A percentile compares a stretch with the other conserved stretches of the same genome.
phyloP scores from a whole-genome alignment of 805 yeast genomes.

The Yarrowia sp. region DNA sequence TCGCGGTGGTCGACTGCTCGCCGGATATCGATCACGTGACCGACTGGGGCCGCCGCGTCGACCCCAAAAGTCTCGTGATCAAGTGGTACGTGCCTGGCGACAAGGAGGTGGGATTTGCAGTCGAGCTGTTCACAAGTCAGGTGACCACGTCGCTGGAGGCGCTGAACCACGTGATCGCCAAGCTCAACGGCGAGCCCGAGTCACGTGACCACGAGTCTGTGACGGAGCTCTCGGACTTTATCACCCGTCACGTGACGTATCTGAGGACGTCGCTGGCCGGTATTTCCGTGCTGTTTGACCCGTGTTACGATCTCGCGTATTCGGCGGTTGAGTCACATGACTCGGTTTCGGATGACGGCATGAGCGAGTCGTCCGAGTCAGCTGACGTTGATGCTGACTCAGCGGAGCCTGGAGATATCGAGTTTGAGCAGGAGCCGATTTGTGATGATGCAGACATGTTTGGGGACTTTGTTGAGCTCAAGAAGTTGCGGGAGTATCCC shows the following conservation, averaged over 20 bases:
- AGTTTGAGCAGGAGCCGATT: slow-evolving; percentile 29
- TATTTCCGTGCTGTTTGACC: slow-evolving; percentile 73
- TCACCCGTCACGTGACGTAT: slow-evolving; percentile 63
- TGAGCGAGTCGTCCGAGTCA: slow-evolving; percentile 50
- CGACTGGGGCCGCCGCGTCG: slow-evolving; percentile 52
- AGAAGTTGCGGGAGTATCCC: slow-evolving; percentile 68
- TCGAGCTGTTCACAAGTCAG: slow-evolving; percentile 61
- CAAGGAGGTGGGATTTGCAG: slow-evolving; percentile 65
- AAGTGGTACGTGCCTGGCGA: slow-evolving; percentile 77
- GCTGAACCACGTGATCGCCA: slow-evolving; percentile 52
- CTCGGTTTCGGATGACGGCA: slow-evolving; percentile 50
- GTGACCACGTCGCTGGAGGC: slow-evolving; percentile 47
- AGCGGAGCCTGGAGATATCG: slow-evolving; percentile 13
- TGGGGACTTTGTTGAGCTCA: slow-evolving; percentile 44
- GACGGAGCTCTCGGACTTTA: slow-evolving; percentile 57
- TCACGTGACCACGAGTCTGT: background rate
- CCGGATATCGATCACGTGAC: slow-evolving; percentile 40
- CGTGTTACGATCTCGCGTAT: slow-evolving; percentile 51
- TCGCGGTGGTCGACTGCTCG: slow-evolving; percentile 48
- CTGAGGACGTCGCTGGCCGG: slow-evolving; percentile 73
- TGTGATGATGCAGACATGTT: slow-evolving; percentile 37
- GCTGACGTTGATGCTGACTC: slow-evolving; percentile 41
- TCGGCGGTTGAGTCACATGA: slow-evolving; percentile 39
- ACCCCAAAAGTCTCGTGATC: slow-evolving; percentile 54
- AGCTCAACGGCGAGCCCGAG: slow-evolving; percentile 40